Evolutionary conservation across 805 yeast species (phyloP), one percentile per base, ranked within the genome.

Genomic region (Candida ficus): DNA sequence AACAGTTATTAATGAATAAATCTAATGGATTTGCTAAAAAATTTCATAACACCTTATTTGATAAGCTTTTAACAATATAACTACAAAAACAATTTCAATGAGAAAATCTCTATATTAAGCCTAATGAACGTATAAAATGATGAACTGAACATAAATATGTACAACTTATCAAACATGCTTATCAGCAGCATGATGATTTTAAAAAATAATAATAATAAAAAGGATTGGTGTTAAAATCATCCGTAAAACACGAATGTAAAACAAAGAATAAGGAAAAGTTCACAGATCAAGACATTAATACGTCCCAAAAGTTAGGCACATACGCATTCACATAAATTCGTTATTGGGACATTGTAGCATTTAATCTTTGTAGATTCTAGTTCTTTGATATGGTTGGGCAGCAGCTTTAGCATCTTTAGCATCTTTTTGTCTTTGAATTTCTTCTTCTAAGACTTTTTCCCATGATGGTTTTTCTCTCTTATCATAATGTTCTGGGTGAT

Each of bases 391-490:
- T 36, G 48, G 48, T 47, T 33, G 54, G 53, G 34, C 42, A 36
- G 50, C 33, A 22, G 23, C n/a, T n/a, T n/a, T n/a, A n/a, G n/a
- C 16, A 43, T 45, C 13, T 44, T 42, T 23, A 35, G 53, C 52
- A 25, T 40, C 46, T 10, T 37, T 42, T 34, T 49, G 46, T 46
- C 67, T 61, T 42, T 58, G 62, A 46, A 62, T 67, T 54, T 72
- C 76, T 23, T 66, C 68, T 33, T 63, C 61, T 37, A 75, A 56
- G 19, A 73, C 64, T 43, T 62, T 68, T 49, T 70, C 74, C 77
- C 81, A 74, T 37, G 75, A 64, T 33, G 62, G 57, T 33, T 56
- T 58, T 41, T 62, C 63, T 29, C 49, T 50, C 35, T 56, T 48
- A 31, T 61, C 61, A 28, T 59, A 60, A 43, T 64, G 58, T 48